Percentiles rank a stretch among this genome's conserved stretches.
These are phyloP conservation scores for Aspergillus novoparasiticus DNA, from an alignment of 2,329 filamentous ascomycete species.

Conservation along the genomic window DNA sequence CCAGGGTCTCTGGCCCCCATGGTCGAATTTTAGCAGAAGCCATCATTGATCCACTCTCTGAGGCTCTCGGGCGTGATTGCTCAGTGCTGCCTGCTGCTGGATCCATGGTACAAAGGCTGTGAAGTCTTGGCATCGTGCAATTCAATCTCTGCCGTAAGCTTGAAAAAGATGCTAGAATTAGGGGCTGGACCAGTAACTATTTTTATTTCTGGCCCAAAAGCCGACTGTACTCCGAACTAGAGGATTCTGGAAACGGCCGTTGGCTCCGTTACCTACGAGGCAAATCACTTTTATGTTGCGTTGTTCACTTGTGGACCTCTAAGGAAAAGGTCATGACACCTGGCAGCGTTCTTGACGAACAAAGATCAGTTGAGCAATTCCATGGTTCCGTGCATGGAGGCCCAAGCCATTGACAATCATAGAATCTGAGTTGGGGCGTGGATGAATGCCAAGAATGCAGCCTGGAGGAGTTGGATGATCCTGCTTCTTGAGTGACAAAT, in stretches of 20 bases:
- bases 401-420: neutral
- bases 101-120: constrained; percentile 2
- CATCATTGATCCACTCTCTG: neutral
- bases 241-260: neutral
- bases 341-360: neutral
- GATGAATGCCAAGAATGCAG: neutral
- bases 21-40: neutral
- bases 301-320: neutral
- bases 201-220: neutral
- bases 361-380: neutral
- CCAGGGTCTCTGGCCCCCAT: neutral
- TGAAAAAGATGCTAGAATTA: neutral
- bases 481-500: neutral
- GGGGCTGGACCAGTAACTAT: neutral
- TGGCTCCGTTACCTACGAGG: neutral
- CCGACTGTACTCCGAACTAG: neutral
- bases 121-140: neutral
- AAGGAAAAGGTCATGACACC: neutral
- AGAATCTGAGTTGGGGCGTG: neutral
- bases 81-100: neutral
- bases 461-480: neutral
- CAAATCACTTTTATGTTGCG: neutral
- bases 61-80: neutral
- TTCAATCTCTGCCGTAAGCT: neutral
- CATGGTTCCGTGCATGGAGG: neutral